Base-by-base conservation (phyloP, 805 yeast species). In the Wickerhamiella parazyma region DNA sequence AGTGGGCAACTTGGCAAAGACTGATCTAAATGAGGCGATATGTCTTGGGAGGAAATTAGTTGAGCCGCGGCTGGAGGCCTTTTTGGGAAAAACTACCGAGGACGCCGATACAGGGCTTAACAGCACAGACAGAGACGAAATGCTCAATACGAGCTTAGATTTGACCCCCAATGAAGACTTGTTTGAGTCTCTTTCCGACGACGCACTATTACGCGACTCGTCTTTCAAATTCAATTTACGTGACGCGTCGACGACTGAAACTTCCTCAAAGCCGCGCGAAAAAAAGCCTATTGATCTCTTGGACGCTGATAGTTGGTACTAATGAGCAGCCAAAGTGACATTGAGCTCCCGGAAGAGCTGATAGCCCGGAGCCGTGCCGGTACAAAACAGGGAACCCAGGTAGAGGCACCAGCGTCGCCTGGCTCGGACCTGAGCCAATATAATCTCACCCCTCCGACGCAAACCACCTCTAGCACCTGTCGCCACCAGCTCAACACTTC, bases 401-500 rank as follows among this genome's bases (percentile, higher is more conserved):
- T n/a, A n/a, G n/a, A n/a, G n/a, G n/a, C n/a, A n/a, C n/a, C n/a
- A n/a, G n/a, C n/a, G n/a, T n/a, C n/a, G n/a, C n/a, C n/a, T n/a
- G n/a, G n/a, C n/a, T n/a, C n/a, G n/a, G n/a, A n/a, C n/a, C n/a
- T n/a, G n/a, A 21, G 24, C 24, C 31, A 28, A 7, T 28, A 12
- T 7, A 16, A 28, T 16, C 31, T 28, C 4, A 28, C 8, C 16
- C 14, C 7, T 3, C 31, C 31, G 8, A 28, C 3, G 3, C 31
- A 28, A 12, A 34, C 20, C 10, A 3, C 14, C 3, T 19, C 9
- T 8, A 22, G 39, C 5, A 36, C 47, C 3, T 17, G 39, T 1
- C 51, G 47, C 48, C 84, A 77, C 51, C 62, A 61, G 9, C 54
- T 79, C 33, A 61, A 71, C 49, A 40, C 48, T 2, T 62, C 57